Conservation (phyloP, 331 rosid species). For the Quercus phellos region DNA sequence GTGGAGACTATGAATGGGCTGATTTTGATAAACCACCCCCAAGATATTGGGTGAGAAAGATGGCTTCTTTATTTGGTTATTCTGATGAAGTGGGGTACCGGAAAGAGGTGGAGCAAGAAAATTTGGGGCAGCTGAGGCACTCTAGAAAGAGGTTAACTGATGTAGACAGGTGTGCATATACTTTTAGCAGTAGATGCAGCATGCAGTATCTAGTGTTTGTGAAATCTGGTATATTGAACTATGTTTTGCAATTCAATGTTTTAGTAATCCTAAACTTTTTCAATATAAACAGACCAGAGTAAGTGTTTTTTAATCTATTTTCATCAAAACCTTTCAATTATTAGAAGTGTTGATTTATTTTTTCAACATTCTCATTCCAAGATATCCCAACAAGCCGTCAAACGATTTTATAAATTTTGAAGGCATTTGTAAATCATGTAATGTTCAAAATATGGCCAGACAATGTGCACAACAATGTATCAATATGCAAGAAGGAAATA, state of each 20-base stretch:
- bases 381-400: neutral
- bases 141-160: constrained; percentile 36
- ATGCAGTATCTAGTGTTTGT: neutral
- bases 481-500: neutral
- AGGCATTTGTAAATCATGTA: neutral
- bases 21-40: constrained; percentile 86
- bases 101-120: constrained; percentile 31
- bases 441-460: neutral
- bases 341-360: neutral
- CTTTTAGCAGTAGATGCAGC: neutral
- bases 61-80: constrained; percentile 73
- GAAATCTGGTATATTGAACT: neutral
- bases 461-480: neutral
- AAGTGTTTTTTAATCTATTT: neutral
- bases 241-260: neutral
- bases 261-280: neutral
- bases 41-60: constrained; percentile 64
- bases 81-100: constrained; percentile 39
- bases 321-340: neutral
- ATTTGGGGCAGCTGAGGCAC: constrained; percentile 24
- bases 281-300: neutral
- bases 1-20: constrained; percentile 95
- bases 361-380: neutral
- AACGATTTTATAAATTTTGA: neutral
- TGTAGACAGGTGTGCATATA: constrained; percentile 46